Base-by-base conservation (phyloP, 1,284 basidiomycete genomes). In the Porogramme epimiltina region DNA sequence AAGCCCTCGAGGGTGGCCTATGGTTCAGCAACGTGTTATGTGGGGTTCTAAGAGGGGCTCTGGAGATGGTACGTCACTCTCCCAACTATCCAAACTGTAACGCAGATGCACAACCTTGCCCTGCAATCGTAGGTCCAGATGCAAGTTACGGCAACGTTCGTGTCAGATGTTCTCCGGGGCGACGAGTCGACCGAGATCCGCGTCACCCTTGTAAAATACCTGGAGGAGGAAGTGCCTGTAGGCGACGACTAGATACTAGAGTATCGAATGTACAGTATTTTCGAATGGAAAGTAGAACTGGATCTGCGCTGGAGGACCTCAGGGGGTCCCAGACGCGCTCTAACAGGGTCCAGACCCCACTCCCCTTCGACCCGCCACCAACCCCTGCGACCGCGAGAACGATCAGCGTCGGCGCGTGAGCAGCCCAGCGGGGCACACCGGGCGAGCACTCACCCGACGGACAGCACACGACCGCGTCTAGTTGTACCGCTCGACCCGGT, bases 11-110 rank as follows among this genome's bases (percentile, higher is more conserved):
- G 66, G 92, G 92, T 10, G 95, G 95, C 0, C 73, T 99, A 28
- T 97, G 94, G 93, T 99, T 95, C 71, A 94, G 91, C 67, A 99
- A 99, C 69, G 88, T 99, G 24, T 74, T 97, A 0, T 96, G 93
- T 60, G 97, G 97, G 3, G 96, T 99, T 1, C 71, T 99, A 42
- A 78, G 95, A 48, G 97, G 97, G 1, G 86, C 95, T 22, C 70
- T 99, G 45, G 97, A 99, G 73, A 99, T 99, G 97, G 97, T 97
- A 62, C 60, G 81, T 74, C 38, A 28, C 18, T 20, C 16, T 40
- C 38, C 47, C 22, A 47, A 38, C 39, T 39, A n/a, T 34, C 19
- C 20, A 28, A 45, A 44, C 45, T 24, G 49, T 58, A 45, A 37
- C 28, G 6, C 28, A 31, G 8, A 6, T 8, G 28, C 6, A 31